Evolutionary conservation across 352 stramenopile species (phyloP).

Genomic region (Pythium monospermum): DNA sequence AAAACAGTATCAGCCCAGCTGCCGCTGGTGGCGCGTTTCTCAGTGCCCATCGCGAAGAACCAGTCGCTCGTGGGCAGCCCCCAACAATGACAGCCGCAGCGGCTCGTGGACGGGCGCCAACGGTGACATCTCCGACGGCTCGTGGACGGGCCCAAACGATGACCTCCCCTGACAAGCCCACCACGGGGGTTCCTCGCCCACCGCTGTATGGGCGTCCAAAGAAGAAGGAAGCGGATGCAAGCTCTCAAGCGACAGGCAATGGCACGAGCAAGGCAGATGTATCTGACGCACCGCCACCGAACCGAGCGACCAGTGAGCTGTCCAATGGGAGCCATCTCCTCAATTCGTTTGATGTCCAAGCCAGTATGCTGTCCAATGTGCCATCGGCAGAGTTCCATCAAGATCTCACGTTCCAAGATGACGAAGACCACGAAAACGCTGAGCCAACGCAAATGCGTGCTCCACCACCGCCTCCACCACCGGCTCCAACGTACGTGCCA

Average conservation of each 20-base stretch:
- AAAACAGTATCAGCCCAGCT: too few relatives aligned
- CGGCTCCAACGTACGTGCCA: slow-evolving; percentile 19
- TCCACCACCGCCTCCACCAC: slow-evolving; percentile 2
- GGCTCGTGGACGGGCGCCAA: background rate
- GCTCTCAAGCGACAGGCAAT: too few relatives aligned
- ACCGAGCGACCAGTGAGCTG: too few relatives aligned
- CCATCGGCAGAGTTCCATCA: slow-evolving; percentile 15
- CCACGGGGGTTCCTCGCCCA: slow-evolving; percentile 5
- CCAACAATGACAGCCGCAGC: background rate
- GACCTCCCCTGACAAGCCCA: slow-evolving; percentile 18
- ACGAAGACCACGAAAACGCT: background rate
- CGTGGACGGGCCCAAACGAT: background rate
- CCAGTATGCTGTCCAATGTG: slow-evolving; percentile 9
- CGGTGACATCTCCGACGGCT: background rate
- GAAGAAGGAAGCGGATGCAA: slow-evolving; percentile 2
- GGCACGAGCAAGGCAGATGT: too few relatives aligned
- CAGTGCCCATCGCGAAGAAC: too few relatives aligned
- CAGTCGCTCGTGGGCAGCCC: background rate
- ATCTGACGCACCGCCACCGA: too few relatives aligned
- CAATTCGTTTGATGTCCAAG: slow-evolving; percentile 7
- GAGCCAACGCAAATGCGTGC: too few relatives aligned
- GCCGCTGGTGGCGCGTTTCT: too few relatives aligned
- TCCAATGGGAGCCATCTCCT: background rate
- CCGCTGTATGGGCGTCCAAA: slow-evolving; percentile 18
- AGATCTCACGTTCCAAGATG: slow-evolving; percentile 16